A percentile compares a stretch with the other conserved stretches of the same genome.
Conservation (phyloP, 768 basidiomycete species). For the Cystofilobasidium bisporidii region DNA sequence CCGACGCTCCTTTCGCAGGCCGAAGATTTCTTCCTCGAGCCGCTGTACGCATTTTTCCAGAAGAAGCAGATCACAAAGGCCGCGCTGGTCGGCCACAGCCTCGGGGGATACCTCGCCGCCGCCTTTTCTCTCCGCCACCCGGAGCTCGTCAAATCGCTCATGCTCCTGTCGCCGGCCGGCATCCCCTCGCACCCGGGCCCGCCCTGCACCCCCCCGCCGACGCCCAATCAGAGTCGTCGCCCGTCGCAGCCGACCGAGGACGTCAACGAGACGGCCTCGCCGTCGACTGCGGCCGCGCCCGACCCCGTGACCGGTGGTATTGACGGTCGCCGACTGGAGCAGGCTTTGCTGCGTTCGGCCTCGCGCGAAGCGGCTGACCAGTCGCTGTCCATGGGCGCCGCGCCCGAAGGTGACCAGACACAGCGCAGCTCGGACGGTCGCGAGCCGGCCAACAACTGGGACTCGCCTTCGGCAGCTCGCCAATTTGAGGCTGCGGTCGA, state of each 20-base stretch:
- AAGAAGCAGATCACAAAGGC: slow-evolving; percentile 14
- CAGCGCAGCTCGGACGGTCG: no score
- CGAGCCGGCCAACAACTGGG: not conserved
- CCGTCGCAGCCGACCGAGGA: no score
- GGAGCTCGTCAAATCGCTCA: not conserved
- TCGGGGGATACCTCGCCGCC: slow-evolving; percentile 17
- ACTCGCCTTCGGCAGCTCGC: not conserved
- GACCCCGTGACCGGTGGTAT: not conserved
- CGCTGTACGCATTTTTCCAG: slow-evolving; percentile 9
- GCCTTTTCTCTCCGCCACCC: slow-evolving; percentile 15
- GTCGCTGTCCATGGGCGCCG: no score
- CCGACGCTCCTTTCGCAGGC: slow-evolving; percentile 17
- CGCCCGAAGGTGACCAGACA: no score
- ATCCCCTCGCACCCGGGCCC: slow-evolving; percentile 6
- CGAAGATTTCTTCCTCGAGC: slow-evolving; percentile 26
- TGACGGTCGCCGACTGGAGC: not conserved
- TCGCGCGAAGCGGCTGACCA: not conserved
- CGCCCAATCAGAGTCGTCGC: not conserved
- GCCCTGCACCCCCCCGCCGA: not conserved
- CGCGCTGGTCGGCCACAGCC: slow-evolving; percentile 13
- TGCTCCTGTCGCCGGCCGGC: slow-evolving; percentile 19
- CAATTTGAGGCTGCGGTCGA: not conserved
- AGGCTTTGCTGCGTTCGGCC: not conserved
- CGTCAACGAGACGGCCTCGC: no score
- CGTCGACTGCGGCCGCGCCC: not conserved